Conservation (phyloP, 257 asterid species). For the Thymus quinquecostatus region DNA sequence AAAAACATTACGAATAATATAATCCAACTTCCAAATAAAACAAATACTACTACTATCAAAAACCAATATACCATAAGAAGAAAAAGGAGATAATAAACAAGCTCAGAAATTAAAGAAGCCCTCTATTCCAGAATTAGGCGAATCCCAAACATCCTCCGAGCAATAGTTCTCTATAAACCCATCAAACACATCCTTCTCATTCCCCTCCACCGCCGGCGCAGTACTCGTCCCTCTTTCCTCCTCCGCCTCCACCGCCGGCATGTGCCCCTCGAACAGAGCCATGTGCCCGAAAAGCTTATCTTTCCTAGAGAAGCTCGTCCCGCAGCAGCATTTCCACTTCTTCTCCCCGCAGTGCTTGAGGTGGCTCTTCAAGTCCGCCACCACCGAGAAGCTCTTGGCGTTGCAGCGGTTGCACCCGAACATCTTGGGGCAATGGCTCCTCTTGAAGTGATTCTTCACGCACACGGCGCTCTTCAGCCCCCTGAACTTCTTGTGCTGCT, state of each 20-base stretch:
- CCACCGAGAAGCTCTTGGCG: constrained; percentile 76
- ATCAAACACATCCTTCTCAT: constrained; percentile 43
- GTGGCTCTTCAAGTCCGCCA: constrained; percentile 92
- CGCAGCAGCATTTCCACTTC: constrained; percentile 88
- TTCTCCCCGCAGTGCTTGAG: constrained; percentile 84
- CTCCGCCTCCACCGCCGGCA: constrained; percentile 68
- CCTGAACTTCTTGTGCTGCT: constrained; percentile 72
- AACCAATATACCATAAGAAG: too few species aligned
- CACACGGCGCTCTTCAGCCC: constrained; percentile 74
- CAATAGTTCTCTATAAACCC: constrained; percentile 52
- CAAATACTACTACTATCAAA: too few species aligned
- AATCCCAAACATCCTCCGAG: constrained; percentile 51
- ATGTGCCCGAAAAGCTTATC: constrained; percentile 92
- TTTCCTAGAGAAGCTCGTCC: constrained; percentile 83
- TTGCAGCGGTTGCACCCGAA: constrained; percentile 72
- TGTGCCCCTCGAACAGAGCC: constrained; percentile 89
- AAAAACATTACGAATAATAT: too few species aligned
- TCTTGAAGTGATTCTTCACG: constrained; percentile 88
- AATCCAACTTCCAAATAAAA: too few species aligned
- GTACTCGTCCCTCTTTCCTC: constrained; percentile 20
- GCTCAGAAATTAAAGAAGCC: constrained; percentile 14
- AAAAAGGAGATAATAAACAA: too few species aligned
- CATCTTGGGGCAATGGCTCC: constrained; percentile 96
- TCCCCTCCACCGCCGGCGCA: constrained; percentile 18
- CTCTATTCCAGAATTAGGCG: constrained; percentile 48